Evolutionary conservation across 768 basidiomycete genomes (phyloP).

Genomic region (Krasilnikovozyma curviuscula): DNA sequence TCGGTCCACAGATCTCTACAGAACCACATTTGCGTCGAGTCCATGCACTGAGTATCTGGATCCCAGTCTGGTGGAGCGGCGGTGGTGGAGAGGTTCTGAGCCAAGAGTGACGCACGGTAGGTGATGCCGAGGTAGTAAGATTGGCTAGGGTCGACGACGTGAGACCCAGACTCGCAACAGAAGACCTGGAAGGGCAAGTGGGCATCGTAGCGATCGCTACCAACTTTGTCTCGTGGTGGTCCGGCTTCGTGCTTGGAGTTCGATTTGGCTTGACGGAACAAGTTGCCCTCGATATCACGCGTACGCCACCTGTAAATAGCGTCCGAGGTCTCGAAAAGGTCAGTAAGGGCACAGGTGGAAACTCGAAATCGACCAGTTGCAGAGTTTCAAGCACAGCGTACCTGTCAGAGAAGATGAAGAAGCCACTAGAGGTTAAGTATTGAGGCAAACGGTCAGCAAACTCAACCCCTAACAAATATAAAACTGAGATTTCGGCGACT

Average conservation of each 20-base stretch:
- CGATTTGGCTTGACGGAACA: conserved; percentile 91
- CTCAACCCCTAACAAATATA: too few species aligned
- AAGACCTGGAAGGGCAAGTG: conserved; percentile 97
- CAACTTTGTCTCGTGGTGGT: conserved; percentile 70
- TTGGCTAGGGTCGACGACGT: conserved; percentile 86
- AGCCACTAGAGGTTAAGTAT: too few species aligned
- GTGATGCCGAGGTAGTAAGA: conserved; percentile 79
- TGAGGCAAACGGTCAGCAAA: too few species aligned
- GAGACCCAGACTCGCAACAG: conserved; percentile 95
- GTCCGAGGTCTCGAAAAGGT: too few species aligned
- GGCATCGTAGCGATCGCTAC: conserved; percentile 62
- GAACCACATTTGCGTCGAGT: conserved; percentile 95
- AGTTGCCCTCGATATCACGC: conserved; percentile 91
- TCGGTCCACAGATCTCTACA: conserved; percentile 92
- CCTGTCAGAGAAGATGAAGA: conserved; percentile 97
- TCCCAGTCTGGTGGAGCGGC: conserved; percentile 39
- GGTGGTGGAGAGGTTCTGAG: conserved; percentile 50
- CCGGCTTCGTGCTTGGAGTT: conserved; percentile 75
- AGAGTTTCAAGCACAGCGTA: conserved; percentile 25
- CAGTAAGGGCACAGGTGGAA: background rate
- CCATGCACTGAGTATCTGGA: conserved; percentile 72
- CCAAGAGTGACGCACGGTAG: conserved; percentile 65
- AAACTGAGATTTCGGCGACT: too few species aligned
- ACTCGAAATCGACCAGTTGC: background rate
- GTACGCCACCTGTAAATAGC: conserved; percentile 60